These are phyloP conservation scores for Colletotrichum tabaci DNA, from an alignment of 2,329 filamentous ascomycete genomes.

Conservation along the genomic window DNA sequence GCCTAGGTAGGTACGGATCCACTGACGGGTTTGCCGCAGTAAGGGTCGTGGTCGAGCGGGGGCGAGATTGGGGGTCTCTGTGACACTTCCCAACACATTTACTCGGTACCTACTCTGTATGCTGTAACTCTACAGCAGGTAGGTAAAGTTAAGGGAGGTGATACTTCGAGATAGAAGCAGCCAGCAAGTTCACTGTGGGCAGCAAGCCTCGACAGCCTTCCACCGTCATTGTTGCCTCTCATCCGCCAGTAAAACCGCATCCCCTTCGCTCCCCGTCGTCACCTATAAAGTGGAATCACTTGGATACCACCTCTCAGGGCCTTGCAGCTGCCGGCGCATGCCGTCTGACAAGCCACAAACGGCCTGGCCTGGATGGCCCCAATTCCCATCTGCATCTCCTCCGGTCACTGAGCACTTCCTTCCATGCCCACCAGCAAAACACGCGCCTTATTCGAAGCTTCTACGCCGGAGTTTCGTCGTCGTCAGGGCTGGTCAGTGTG, in stretches of 20 bases:
- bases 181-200: too few relatives aligned
- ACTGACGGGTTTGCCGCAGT: not conserved
- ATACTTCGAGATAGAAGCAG: not conserved
- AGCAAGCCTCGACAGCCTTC: not conserved
- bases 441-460: conserved; percentile 1
- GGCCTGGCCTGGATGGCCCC: conserved; percentile 5
- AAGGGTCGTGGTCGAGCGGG: conserved; percentile 16
- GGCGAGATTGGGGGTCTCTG: conserved; percentile 11
- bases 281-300: not conserved
- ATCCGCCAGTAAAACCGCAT: not conserved
- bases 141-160: too few relatives aligned
- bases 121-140: too few relatives aligned
- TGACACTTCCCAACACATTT: conserved; percentile 8
- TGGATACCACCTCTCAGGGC: conserved; percentile 9
- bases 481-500: conserved; percentile 8
- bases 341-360: conserved; percentile 17
- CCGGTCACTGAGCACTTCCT: not conserved
- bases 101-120: not conserved
- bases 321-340: conserved; percentile 28
- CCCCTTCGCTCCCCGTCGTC: conserved; percentile 13
- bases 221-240: conserved; percentile 1
- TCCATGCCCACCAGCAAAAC: not conserved
- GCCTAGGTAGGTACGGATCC: too few relatives aligned
- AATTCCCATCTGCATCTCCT: not conserved
- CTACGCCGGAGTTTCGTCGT: conserved; percentile 27